Evolutionary conservation across 768 basidiomycete genomes (phyloP), one percentile per base, ranked within the genome.

Genomic region (Pisolithus tinctorius): DNA sequence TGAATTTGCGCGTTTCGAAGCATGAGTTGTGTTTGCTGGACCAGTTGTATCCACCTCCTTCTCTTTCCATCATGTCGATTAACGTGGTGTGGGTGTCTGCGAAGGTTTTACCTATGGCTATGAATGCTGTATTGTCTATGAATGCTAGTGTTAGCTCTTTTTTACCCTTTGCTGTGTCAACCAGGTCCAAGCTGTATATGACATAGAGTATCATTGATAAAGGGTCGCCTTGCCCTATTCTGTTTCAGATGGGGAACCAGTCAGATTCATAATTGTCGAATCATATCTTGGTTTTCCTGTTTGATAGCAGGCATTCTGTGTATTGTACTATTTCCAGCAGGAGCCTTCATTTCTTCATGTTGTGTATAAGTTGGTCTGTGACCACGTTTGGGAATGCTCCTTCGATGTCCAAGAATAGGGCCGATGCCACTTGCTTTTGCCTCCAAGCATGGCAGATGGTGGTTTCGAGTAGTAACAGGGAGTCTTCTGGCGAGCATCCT

Each of bases 311-410:
- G 5, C 41, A 7, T 0, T 4, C 4, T 14, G 23, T 42, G 41
- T 8, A 42, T 0, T 13, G 8, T 1, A 42, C 23, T 9, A 42
- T 25, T 26, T 26, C 41, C 13, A 10, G 14, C 1, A 23, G 41
- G 0, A 42, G 23, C 0, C 41, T 0, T 2, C 25, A 2, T 10
- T 6, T 42, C 4, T n/a, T 42, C 49, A 75, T 53, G 47, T 72
- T 66, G 51, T 71, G 66, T 0, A 68, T 34, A 0, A 76, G 66
- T 0, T 54, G 26, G 1, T 65, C 63, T 0, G 55, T 63, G 8
- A 66, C 68, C 0, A 65, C 67, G 51, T 68, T 75, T 0, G 71
- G 75, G 55, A 75, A 77, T 2, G 75, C 72, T 0, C 68, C 74
- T 57, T 74, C 60, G 0, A 78, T 65, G 51, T 78, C 74, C 1